Base-by-base conservation (phyloP, 176 grass and related monocot genomes). In the Musa beccarii region DNA sequence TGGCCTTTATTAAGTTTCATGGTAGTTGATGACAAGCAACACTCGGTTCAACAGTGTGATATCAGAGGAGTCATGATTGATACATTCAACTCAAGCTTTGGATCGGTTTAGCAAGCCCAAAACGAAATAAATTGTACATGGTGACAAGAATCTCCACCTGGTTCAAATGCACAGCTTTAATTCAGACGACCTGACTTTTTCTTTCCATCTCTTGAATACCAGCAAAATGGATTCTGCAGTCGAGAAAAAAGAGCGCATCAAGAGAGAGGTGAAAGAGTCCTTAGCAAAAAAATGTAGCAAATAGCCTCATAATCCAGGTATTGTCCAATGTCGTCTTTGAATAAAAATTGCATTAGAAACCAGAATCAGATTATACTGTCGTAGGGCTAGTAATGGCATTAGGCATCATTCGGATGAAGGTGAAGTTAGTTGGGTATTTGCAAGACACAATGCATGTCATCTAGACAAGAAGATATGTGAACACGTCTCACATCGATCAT, bases 151-250 rank as follows among this genome's bases (percentile, higher is more conserved):
- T 5, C 34, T 15, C 51, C 19, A 20, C 69, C 26, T 53, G 52
- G 51, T 52, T 70, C 66, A 50, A 15, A 51, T 69, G 68, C 53
- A 76, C n/a, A 52, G 65, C 67, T 72, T 43, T 19, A 29, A 12
- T 17, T 75, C 26, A 21, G 61, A 55, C 12, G 57, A 23, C 52
- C 22, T n/a, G 49, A 8, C 20, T 61, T 55, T 5, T 49, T 25
- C 59, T 25, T 71, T 67, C 75, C 80, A 6, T 6, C 34, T 43
- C 3, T 43, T 43, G 34, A 43, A 5, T 84, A 92, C 89, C 89
- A 90, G 73, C 83, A 81, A 76, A 96, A 92, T 15, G 83, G 85
- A 53, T 90, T 88, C 76, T 92, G 93, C 93, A 79, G 54, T 23
- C 8, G 1, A 12, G 56, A 78, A 52, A 84, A 84, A 84, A 79